A percentile compares a stretch with the other conserved stretches of the same genome.
Conservation (phyloP, 2,329 filamentous ascomycete genomes). For the Macrophomina phaseolina region DNA sequence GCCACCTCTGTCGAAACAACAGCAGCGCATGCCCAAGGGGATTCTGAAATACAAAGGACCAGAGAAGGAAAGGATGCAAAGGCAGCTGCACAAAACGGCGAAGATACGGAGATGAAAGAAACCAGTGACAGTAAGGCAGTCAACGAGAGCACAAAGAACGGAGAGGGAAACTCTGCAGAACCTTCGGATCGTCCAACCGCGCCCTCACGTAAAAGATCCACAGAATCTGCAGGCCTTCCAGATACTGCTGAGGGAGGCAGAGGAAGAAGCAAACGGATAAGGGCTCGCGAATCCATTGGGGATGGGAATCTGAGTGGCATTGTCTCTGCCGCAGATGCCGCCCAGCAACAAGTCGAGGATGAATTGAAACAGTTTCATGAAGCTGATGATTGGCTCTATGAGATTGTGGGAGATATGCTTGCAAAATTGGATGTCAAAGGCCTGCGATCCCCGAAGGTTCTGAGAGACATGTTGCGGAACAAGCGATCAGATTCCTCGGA, state of each 20-base stretch:
- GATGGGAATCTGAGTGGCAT: slow-evolving; percentile 54
- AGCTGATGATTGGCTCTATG: slow-evolving; percentile 64
- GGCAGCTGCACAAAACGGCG: background rate
- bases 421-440: slow-evolving; percentile 57
- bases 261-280: slow-evolving; percentile 64
- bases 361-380: slow-evolving; percentile 59
- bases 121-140: background rate
- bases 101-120: slow-evolving; percentile 37
- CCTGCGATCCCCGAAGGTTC: slow-evolving; percentile 49
- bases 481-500: slow-evolving; percentile 24
- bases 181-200: slow-evolving; percentile 43
- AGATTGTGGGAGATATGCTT: slow-evolving; percentile 59
- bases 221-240: slow-evolving; percentile 63
- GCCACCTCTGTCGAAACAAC: background rate
- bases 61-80: background rate
- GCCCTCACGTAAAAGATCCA: slow-evolving; percentile 64
- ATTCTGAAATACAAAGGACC: background rate
- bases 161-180: slow-evolving; percentile 15
- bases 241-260: slow-evolving; percentile 63
- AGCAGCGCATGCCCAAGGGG: background rate
- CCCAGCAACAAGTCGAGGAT: slow-evolving; percentile 58
- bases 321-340: slow-evolving; percentile 57
- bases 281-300: slow-evolving; percentile 63
- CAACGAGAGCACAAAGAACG: background rate
- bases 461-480: slow-evolving; percentile 39